Evolutionary conservation across 768 basidiomycete genomes (phyloP).

Genomic region (Cystoderma amianthinum): DNA sequence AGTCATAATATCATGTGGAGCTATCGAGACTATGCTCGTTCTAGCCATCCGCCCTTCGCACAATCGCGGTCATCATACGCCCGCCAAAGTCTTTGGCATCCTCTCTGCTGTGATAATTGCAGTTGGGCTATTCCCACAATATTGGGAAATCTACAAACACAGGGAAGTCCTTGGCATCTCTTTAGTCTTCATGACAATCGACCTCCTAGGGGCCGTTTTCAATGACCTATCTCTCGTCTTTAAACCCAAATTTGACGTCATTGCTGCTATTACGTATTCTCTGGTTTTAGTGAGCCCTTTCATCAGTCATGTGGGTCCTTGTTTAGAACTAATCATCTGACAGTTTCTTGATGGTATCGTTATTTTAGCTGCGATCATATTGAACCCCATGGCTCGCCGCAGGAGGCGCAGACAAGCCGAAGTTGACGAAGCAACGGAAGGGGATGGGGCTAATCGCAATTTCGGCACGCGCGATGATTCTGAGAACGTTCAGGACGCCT

Average conservation of each 20-base stretch:
- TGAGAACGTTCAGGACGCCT: no score
- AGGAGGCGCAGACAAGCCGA: slow-evolving; percentile 17
- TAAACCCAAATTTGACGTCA: slow-evolving; percentile 51
- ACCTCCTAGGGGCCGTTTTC: slow-evolving; percentile 66
- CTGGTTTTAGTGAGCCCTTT: slow-evolving; percentile 46
- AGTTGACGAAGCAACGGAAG: neutral
- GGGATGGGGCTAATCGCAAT: neutral
- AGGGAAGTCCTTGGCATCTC: slow-evolving; percentile 65
- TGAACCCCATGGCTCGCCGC: slow-evolving; percentile 52
- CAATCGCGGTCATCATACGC: slow-evolving; percentile 18
- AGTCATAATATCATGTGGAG: slow-evolving; percentile 39
- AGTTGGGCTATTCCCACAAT: slow-evolving; percentile 50
- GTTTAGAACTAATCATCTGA: neutral
- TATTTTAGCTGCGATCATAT: slow-evolving; percentile 50
- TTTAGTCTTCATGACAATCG: slow-evolving; percentile 60
- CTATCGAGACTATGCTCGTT: slow-evolving; percentile 53
- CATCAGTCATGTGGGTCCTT: neutral
- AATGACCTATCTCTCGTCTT: slow-evolving; percentile 65
- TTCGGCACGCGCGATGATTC: no score
- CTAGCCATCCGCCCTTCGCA: slow-evolving; percentile 46
- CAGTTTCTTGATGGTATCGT: slow-evolving; percentile 60
- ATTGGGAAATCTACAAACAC: slow-evolving; percentile 65
- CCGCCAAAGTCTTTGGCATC: slow-evolving; percentile 55
- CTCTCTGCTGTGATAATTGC: slow-evolving; percentile 51
- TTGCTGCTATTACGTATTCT: slow-evolving; percentile 57